These are phyloP conservation scores for Apiotrichum domesticum DNA, from an alignment of 1,284 basidiomycete genomes.

Conservation along the genomic window DNA sequence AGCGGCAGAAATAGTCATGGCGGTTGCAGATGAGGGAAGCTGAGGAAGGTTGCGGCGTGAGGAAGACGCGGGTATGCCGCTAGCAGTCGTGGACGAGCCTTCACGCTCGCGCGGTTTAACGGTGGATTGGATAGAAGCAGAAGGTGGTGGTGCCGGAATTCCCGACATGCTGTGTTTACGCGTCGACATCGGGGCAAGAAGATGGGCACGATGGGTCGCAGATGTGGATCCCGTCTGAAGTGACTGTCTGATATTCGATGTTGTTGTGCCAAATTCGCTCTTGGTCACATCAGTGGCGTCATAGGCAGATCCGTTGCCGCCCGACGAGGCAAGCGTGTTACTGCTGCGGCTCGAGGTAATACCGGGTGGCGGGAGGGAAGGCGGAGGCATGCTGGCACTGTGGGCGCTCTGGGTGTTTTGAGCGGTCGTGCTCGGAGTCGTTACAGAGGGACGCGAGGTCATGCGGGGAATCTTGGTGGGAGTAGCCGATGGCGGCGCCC, in stretches of 20 bases:
- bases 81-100: not conserved
- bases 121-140: not conserved
- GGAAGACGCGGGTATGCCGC: constrained; percentile 6
- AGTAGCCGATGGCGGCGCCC: constrained; percentile 39
- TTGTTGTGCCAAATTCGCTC: constrained; percentile 9
- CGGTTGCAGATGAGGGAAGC: constrained; percentile 34
- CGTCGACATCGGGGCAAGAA: constrained; percentile 38
- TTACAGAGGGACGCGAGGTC: constrained; percentile 52
- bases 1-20: constrained; percentile 36
- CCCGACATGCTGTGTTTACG: constrained; percentile 20
- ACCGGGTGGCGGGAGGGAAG: constrained; percentile 19
- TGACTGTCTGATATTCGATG: constrained; percentile 9
- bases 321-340: constrained; percentile 1
- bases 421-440: constrained; percentile 12
- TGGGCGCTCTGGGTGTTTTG: not conserved
- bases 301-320: constrained; percentile 2
- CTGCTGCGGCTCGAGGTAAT: constrained; percentile 16
- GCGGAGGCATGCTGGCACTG: constrained; percentile 26
- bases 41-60: constrained; percentile 60
- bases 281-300: constrained; percentile 3
- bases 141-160: constrained; percentile 14
- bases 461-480: constrained; percentile 94
- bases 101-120: constrained; percentile 3
- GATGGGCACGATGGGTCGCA: constrained; percentile 31
- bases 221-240: constrained; percentile 21